Percentiles rank a stretch among this genome's conserved stretches.
Conservation (phyloP, 2,329 filamentous ascomycete genomes). For the Pezicula carpinea region DNA sequence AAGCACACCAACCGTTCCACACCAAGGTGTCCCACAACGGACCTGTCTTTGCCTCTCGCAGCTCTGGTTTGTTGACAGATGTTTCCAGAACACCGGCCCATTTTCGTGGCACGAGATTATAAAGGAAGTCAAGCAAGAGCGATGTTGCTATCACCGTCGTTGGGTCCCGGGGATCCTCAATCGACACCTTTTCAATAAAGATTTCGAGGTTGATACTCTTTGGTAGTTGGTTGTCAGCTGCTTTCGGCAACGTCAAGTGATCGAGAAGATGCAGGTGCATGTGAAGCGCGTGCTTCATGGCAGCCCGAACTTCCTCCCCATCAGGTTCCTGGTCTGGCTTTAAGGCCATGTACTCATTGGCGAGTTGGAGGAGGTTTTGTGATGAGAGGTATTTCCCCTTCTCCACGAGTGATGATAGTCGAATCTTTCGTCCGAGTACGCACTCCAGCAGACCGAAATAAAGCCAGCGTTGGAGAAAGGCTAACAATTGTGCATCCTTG, state of each 20-base stretch:
- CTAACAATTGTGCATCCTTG: neutral
- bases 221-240: neutral
- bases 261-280: neutral
- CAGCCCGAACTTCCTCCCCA: neutral
- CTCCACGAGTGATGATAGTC: neutral
- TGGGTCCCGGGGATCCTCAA: neutral
- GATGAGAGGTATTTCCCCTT: neutral
- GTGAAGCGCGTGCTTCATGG: neutral
- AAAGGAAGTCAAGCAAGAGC: neutral
- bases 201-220: neutral
- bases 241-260: neutral
- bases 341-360: neutral
- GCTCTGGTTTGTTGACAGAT: neutral
- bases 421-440: neutral
- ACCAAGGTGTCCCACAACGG: neutral
- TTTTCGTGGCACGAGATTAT: neutral
- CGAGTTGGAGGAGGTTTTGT: neutral
- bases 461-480: neutral
- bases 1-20: neutral
- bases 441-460: neutral
- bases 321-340: neutral
- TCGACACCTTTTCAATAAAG: neutral
- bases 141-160: neutral
- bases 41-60: neutral
- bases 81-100: neutral